These are phyloP conservation scores for Eucalyptus marginata DNA, from an alignment of 345 rosid genomes.

Conservation along the genomic window DNA sequence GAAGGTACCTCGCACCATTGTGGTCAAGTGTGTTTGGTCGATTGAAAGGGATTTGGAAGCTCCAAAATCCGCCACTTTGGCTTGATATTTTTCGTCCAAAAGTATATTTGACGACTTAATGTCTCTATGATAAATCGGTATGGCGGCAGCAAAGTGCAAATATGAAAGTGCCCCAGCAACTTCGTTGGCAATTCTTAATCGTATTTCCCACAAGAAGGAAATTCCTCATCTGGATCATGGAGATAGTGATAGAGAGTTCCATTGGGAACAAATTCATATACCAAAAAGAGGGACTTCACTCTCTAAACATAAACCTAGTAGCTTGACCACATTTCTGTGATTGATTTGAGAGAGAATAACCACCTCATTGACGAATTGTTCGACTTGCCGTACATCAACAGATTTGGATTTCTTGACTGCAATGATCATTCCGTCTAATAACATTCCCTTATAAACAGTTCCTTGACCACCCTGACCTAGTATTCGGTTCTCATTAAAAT, in stretches of 20 bases:
- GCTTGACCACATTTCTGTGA: slow-evolving; percentile 1
- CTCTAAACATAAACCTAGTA: background rate
- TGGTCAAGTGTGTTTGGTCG: slow-evolving; percentile 4
- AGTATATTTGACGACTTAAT: slow-evolving; percentile 4
- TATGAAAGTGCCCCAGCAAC: background rate
- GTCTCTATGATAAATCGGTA: slow-evolving; percentile 1
- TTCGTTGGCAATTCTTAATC: slow-evolving; percentile 4
- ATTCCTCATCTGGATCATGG: background rate
- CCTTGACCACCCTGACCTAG: background rate
- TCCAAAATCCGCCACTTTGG: slow-evolving; percentile 8
- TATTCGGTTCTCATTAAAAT: background rate
- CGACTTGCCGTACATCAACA: background rate
- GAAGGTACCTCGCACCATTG: slow-evolving; percentile 1
- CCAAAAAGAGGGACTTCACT: background rate
- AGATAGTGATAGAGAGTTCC: slow-evolving; percentile 1
- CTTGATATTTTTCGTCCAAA: slow-evolving; percentile 1
- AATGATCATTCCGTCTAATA: background rate
- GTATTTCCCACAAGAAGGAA: background rate
- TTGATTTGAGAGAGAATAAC: background rate
- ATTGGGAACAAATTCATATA: slow-evolving; percentile 1
- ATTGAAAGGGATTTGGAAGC: background rate
- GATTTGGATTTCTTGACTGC: background rate
- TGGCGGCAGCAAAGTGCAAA: background rate
- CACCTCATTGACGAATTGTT: slow-evolving; percentile 3
- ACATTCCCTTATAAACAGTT: slow-evolving; percentile 2